These are phyloP conservation scores for Heterobasidion annosum DNA, from an alignment of 1,284 basidiomycete species.

Conservation along the genomic window DNA sequence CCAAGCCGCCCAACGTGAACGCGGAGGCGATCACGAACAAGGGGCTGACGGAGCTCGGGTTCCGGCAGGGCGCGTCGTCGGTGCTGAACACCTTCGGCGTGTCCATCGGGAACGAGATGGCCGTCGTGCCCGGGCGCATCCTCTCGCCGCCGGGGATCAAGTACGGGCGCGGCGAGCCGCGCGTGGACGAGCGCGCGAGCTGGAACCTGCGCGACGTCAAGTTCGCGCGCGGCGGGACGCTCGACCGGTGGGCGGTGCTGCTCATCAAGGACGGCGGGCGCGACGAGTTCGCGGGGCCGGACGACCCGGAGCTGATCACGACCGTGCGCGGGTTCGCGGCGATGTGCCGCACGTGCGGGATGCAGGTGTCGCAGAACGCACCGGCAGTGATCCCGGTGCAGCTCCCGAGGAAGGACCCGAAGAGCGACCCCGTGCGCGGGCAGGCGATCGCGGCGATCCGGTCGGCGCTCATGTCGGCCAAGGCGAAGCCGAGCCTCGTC, in stretches of 20 bases:
- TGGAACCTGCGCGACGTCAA: conserved; percentile 64
- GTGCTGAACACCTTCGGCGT: conserved; percentile 49
- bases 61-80: conserved; percentile 29
- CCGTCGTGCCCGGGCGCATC: conserved; percentile 64
- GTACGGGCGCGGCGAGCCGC: conserved; percentile 38
- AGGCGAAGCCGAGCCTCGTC: conserved; percentile 22
- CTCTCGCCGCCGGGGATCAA: conserved; percentile 48
- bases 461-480: conserved; percentile 16
- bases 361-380: conserved; percentile 30
- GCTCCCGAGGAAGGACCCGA: conserved; percentile 33
- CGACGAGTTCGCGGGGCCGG: conserved; percentile 34
- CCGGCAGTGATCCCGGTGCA: conserved; percentile 26
- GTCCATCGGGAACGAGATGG: conserved; percentile 53
- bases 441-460: conserved; percentile 31
- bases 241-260: conserved; percentile 56
- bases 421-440: conserved; percentile 37
- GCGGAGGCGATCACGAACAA: conserved; percentile 44
- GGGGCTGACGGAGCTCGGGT: conserved; percentile 57
- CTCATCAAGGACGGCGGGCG: conserved; percentile 44
- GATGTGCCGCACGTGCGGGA: conserved; percentile 55
- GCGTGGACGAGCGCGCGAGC: conserved; percentile 50
- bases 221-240: conserved; percentile 43
- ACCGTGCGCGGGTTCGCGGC: conserved; percentile 38
- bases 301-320: conserved; percentile 39
- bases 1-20: conserved; percentile 60